A percentile compares a stretch with the other conserved stretches of the same genome.
These are phyloP conservation scores for Xerophyta viscosa DNA, from an alignment of 106 monocot genomes.

Conservation along the genomic window DNA sequence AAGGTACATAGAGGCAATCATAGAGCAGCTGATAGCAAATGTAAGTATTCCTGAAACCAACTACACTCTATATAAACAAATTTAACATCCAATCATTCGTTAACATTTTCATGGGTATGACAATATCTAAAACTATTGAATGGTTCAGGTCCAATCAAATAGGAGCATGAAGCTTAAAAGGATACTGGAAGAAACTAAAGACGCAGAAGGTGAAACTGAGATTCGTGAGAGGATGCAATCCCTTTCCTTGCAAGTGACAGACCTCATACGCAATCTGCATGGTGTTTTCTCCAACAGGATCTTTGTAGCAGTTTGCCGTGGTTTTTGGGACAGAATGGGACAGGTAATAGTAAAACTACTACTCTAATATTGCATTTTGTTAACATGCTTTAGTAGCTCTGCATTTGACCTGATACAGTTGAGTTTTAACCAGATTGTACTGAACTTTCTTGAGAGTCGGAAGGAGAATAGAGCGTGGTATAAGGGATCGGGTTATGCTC, in stretches of 20 bases:
- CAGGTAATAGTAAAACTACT: conserved; percentile 36
- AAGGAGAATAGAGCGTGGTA: conserved; percentile 92
- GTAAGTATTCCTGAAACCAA: conserved; percentile 33
- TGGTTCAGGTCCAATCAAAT: conserved; percentile 51
- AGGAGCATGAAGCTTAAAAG: conserved; percentile 64
- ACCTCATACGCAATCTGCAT: conserved; percentile 62
- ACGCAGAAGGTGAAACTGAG: conserved; percentile 63
- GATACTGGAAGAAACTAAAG: conserved; percentile 86
- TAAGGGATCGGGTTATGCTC: conserved; percentile 61
- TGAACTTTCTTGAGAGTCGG: conserved; percentile 80
- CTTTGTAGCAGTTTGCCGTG: conserved; percentile 67
- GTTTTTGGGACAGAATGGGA: conserved; percentile 85
- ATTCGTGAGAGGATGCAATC: conserved; percentile 82
- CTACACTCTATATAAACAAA: too few species aligned
- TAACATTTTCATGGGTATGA: too few species aligned
- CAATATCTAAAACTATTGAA: not conserved
- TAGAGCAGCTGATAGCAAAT: conserved; percentile 74
- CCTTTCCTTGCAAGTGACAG: conserved; percentile 48
- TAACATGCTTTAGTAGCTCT: not conserved
- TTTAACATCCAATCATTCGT: too few species aligned
- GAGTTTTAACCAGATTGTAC: conserved; percentile 45
- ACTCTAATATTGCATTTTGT: not conserved
- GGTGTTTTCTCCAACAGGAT: conserved; percentile 66
- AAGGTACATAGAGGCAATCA: conserved; percentile 77
- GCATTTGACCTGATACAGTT: not conserved